A percentile compares a stretch with the other conserved stretches of the same genome.
These are phyloP conservation scores for Phialophora chinensis DNA, from an alignment of 2,329 filamentous ascomycete species.

Conservation along the genomic window DNA sequence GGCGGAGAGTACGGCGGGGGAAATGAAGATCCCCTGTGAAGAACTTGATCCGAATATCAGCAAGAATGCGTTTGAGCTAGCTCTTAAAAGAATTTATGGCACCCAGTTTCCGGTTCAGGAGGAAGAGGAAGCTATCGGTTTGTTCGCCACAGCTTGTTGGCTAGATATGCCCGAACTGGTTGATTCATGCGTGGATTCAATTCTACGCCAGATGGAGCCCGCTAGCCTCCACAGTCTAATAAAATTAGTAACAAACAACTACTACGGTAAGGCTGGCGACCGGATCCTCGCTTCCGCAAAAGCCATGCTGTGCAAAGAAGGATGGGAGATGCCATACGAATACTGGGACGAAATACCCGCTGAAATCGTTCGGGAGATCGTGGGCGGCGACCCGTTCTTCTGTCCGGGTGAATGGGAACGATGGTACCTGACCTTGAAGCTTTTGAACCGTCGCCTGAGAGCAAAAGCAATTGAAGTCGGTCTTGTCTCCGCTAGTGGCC, in stretches of 20 bases:
- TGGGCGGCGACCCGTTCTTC: slow-evolving; percentile 65
- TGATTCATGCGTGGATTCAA: slow-evolving; percentile 59
- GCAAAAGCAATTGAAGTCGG: slow-evolving; percentile 56
- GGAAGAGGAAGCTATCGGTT: slow-evolving; percentile 58
- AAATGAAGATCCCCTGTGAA: slow-evolving; percentile 60
- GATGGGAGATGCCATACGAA: slow-evolving; percentile 59
- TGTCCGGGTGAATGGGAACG: slow-evolving; percentile 64
- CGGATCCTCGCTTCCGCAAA: slow-evolving; percentile 63
- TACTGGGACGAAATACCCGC: slow-evolving; percentile 64
- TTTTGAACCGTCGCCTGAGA: slow-evolving; percentile 59
- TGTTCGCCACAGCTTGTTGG: slow-evolving; percentile 64
- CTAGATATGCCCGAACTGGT: slow-evolving; percentile 64
- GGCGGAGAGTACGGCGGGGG: slow-evolving; percentile 59
- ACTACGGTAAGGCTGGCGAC: slow-evolving; percentile 62
- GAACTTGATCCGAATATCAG: slow-evolving; percentile 62
- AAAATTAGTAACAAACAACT: slow-evolving; percentile 60
- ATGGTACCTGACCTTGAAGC: slow-evolving; percentile 61
- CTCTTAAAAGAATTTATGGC: slow-evolving; percentile 61
- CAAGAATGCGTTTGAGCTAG: slow-evolving; percentile 59
- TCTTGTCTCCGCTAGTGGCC: slow-evolving; percentile 53
- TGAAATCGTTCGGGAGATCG: slow-evolving; percentile 63
- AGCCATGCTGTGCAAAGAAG: slow-evolving; percentile 63
- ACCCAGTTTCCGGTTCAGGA: slow-evolving; percentile 56
- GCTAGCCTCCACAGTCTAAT: slow-evolving; percentile 57
- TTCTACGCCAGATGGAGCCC: slow-evolving; percentile 61